Evolutionary conservation across 768 basidiomycete genomes (phyloP).

Genomic region (Leccinum subgranulosum): DNA sequence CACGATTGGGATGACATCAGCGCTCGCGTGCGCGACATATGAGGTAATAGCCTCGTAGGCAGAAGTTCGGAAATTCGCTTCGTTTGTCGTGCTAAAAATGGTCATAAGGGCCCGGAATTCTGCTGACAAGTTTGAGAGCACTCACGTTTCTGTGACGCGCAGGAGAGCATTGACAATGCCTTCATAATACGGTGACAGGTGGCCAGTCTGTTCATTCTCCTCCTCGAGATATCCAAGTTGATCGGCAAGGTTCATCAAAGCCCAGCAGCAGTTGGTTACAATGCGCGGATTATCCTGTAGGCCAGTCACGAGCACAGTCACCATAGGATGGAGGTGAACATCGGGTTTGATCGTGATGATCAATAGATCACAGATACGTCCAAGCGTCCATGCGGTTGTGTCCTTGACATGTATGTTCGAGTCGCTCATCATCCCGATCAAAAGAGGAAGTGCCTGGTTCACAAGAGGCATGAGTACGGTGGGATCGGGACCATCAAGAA

Average conservation of each 20-base stretch:
- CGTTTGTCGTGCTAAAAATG: conserved; percentile 65
- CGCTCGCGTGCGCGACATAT: conserved; percentile 75
- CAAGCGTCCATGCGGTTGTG: conserved; percentile 96
- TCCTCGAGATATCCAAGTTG: conserved; percentile 77
- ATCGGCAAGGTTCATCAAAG: conserved; percentile 91
- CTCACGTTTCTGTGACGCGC: conserved; percentile 82
- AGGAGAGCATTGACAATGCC: conserved; percentile 82
- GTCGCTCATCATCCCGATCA: conserved; percentile 96
- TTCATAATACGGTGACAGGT: conserved; percentile 87
- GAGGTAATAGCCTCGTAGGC: conserved; percentile 95
- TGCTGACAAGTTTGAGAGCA: conserved; percentile 4
- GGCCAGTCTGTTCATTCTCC: conserved; percentile 53
- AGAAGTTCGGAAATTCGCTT: conserved; percentile 89
- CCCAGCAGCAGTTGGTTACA: conserved; percentile 93
- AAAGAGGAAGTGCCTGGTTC: conserved; percentile 87
- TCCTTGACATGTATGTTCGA: conserved; percentile 85
- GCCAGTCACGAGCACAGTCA: conserved; percentile 80
- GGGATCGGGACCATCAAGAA: conserved; percentile 94
- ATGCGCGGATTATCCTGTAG: conserved; percentile 81
- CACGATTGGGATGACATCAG: conserved; percentile 77
- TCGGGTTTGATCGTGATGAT: conserved; percentile 86
- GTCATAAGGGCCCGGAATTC: conserved; percentile 10
- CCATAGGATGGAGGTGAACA: conserved; percentile 77
- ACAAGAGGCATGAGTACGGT: conserved; percentile 85
- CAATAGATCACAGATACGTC: conserved; percentile 89